Conservation (phyloP, 2,329 filamentous ascomycete genomes). For the Neurospora sp. region DNA sequence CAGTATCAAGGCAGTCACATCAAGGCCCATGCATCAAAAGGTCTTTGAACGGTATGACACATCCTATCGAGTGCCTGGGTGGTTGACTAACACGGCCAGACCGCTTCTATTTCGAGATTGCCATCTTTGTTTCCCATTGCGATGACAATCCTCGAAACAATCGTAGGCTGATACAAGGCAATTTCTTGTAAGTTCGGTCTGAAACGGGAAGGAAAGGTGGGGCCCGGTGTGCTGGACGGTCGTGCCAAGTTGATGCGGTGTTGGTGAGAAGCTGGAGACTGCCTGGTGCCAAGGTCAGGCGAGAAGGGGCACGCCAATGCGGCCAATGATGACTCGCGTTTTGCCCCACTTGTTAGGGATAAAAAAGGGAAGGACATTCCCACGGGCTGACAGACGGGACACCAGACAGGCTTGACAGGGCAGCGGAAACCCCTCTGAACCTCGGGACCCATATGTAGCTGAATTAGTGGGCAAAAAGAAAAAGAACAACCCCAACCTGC, state of each 20-base stretch:
- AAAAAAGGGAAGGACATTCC: background rate
- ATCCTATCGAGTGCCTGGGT: background rate
- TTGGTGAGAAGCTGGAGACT: background rate
- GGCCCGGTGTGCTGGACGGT: background rate
- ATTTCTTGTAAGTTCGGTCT: background rate
- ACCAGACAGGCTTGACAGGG: background rate
- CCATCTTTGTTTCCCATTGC: background rate
- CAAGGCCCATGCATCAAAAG: background rate
- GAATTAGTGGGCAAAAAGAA: background rate
- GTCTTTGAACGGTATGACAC: background rate
- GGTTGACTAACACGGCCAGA: background rate
- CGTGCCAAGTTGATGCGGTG: background rate
- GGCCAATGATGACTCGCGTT: constrained; percentile 9
- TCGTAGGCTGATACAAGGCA: background rate
- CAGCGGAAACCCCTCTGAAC: background rate
- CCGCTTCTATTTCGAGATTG: background rate
- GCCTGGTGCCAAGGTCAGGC: background rate
- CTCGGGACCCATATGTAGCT: background rate
- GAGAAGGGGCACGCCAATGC: constrained; percentile 3
- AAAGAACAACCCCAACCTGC: background rate
- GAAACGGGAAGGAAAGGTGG: background rate
- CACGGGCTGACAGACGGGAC: background rate
- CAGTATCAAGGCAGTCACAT: background rate
- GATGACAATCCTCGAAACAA: background rate
- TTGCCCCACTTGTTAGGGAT: background rate